Conservation (phyloP, 1,139 yeast genomes). For the Saccharomyces hybrid region DNA sequence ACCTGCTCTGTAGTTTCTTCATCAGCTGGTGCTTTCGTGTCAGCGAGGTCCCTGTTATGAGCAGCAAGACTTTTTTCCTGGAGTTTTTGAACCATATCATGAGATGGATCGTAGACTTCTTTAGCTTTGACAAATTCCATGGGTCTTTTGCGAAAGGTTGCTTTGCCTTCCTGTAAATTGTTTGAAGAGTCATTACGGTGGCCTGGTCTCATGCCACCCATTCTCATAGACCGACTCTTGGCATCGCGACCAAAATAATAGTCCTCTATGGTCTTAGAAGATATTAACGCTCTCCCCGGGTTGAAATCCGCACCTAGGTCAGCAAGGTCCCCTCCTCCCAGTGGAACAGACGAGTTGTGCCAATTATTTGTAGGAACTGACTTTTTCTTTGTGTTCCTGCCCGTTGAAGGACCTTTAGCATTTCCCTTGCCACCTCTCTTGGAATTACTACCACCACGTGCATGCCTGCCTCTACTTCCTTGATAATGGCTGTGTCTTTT, state of each 20-base stretch:
- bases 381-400: slow-evolving; percentile 5
- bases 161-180: slow-evolving; percentile 33
- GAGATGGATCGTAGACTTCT: slow-evolving; percentile 62
- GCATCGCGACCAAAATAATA: slow-evolving; percentile 25
- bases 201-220: slow-evolving; percentile 29
- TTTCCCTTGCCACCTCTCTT: slow-evolving; percentile 25
- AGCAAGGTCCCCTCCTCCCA: slow-evolving; percentile 34
- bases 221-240: slow-evolving; percentile 23
- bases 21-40: slow-evolving; percentile 13
- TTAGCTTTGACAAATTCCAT: slow-evolving; percentile 61
- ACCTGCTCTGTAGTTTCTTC: too few species aligned
- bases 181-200: slow-evolving; percentile 5
- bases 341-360: slow-evolving; percentile 18
- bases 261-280: slow-evolving; percentile 23
- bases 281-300: slow-evolving; percentile 12
- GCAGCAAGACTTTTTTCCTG: too few species aligned
- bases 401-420: slow-evolving; percentile 15
- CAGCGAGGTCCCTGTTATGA: too few species aligned
- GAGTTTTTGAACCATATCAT: slow-evolving; percentile 37
- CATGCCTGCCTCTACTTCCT: slow-evolving; percentile 19
- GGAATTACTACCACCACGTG: slow-evolving; percentile 21
- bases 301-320: slow-evolving; percentile 11
- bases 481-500: slow-evolving; percentile 25
- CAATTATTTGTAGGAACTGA: slow-evolving; percentile 6
- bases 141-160: slow-evolving; percentile 49